Conservation (phyloP, 768 basidiomycete species). For the Chalciporus piperatus region DNA sequence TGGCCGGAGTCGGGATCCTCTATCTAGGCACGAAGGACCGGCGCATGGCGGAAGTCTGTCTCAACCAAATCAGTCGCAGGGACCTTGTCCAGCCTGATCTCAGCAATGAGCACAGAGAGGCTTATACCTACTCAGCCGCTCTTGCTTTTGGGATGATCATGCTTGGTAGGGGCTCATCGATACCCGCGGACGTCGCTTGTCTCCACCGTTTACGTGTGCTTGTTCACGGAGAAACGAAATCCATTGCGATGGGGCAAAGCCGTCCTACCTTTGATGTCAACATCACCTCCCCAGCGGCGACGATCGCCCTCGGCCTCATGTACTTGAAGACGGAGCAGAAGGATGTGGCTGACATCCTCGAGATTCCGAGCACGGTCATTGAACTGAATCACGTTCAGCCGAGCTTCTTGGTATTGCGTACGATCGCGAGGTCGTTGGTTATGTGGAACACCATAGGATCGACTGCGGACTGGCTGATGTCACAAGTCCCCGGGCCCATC, state of each 20-base stretch:
- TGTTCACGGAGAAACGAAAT: conserved; percentile 67
- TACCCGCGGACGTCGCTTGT: conserved; percentile 73
- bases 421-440: conserved; percentile 73
- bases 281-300: conserved; percentile 88
- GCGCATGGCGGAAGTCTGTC: conserved; percentile 89
- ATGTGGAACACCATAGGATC: conserved; percentile 82
- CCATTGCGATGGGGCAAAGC: conserved; percentile 34
- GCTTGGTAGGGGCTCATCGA: conserved; percentile 79
- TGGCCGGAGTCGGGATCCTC: conserved; percentile 84
- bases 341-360: conserved; percentile 84
- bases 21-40: conserved; percentile 87
- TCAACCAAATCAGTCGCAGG: conserved; percentile 76
- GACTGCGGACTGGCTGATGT: conserved; percentile 66
- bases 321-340: conserved; percentile 80
- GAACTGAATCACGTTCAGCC: conserved; percentile 86
- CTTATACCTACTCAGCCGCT: conserved; percentile 86
- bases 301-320: conserved; percentile 89
- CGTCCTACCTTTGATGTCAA: conserved; percentile 73
- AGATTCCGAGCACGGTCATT: conserved; percentile 76
- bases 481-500: conserved; percentile 71
- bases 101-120: conserved; percentile 86
- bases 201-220: conserved; percentile 69
- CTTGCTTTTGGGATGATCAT: conserved; percentile 96
- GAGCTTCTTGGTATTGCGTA: conserved; percentile 80
- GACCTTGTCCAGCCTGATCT: conserved; percentile 80